phyloP scores from a whole-genome alignment of 768 basidiomycete genomes.

The Ramaria sp. region DNA sequence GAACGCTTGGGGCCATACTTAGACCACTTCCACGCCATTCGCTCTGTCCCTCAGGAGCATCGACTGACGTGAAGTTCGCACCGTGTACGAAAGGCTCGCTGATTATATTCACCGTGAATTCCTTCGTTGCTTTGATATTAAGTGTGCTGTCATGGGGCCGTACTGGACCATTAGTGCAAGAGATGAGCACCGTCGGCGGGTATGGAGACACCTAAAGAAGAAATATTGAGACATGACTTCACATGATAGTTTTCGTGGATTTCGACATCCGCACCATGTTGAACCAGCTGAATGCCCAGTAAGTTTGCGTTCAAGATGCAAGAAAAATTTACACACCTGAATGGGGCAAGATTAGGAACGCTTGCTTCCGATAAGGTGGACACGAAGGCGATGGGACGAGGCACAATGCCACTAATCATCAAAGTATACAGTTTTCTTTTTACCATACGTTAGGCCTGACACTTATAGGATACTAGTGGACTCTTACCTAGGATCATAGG shows the following conservation, averaged over 20 bases:
- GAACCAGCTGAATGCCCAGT: constrained; percentile 26
- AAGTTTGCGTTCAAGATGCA: constrained; percentile 26
- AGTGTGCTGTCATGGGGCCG: constrained; percentile 45
- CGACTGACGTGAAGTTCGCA: constrained; percentile 44
- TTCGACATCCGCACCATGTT: constrained; percentile 10
- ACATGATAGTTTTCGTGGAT: background rate
- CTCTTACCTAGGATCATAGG: constrained; percentile 18
- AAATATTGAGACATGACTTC: background rate
- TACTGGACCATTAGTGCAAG: constrained; percentile 35
- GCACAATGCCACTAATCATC: constrained; percentile 47
- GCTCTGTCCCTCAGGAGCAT: constrained; percentile 39
- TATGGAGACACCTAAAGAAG: constrained; percentile 41
- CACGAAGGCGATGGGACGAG: constrained; percentile 60
- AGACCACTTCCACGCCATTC: constrained; percentile 57
- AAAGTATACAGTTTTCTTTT: constrained; percentile 33
- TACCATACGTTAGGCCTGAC: background rate
- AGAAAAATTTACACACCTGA: constrained; percentile 34
- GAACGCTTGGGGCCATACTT: constrained; percentile 41
- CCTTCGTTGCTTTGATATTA: constrained; percentile 53
- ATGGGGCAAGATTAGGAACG: constrained; percentile 51
- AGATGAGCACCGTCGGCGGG: constrained; percentile 56
- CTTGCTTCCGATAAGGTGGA: constrained; percentile 45
- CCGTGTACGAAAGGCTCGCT: constrained; percentile 53
- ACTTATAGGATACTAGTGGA: background rate
- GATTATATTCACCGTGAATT: constrained; percentile 66